Conservation (phyloP, 805 yeast genomes). For the Ogataea trehaloabstinens region DNA sequence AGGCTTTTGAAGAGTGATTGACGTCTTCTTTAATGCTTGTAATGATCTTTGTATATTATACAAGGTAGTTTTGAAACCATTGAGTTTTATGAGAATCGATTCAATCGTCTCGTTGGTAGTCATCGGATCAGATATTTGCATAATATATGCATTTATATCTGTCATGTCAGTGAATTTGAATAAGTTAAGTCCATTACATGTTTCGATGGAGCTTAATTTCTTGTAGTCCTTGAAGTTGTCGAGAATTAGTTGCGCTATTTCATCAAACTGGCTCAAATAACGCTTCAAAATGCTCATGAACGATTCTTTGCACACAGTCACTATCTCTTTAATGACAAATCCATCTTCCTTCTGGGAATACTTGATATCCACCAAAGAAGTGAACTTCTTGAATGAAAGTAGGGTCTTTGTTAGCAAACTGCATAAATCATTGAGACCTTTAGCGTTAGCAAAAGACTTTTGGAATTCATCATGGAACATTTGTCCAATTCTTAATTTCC, state of each 20-base stretch:
- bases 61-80: conserved; percentile 17
- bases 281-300: conserved; percentile 13
- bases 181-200: conserved; percentile 19
- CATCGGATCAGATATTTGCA: conserved; percentile 16
- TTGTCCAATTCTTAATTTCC: conserved; percentile 23
- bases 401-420: conserved; percentile 19
- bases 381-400: conserved; percentile 29
- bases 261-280: conserved; percentile 18
- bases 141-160: conserved; percentile 20
- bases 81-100: conserved; percentile 16
- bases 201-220: conserved; percentile 5
- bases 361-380: conserved; percentile 26
- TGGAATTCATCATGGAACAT: conserved; percentile 11
- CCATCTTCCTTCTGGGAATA: conserved; percentile 6
- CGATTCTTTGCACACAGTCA: conserved; percentile 18
- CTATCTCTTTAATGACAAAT: conserved; percentile 14
- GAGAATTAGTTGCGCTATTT: conserved; percentile 19
- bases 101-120: conserved; percentile 13
- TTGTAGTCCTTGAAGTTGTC: conserved; percentile 13
- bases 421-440: conserved; percentile 18
- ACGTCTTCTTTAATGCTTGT: conserved; percentile 18
- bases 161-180: conserved; percentile 21
- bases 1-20: conserved; percentile 26
- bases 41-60: conserved; percentile 16
- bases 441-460: conserved; percentile 6